Evolutionary conservation across 2,329 filamentous ascomycete species (phyloP), one percentile per base, ranked within the genome.

Genomic region (Paraconiothyrium brasiliense): DNA sequence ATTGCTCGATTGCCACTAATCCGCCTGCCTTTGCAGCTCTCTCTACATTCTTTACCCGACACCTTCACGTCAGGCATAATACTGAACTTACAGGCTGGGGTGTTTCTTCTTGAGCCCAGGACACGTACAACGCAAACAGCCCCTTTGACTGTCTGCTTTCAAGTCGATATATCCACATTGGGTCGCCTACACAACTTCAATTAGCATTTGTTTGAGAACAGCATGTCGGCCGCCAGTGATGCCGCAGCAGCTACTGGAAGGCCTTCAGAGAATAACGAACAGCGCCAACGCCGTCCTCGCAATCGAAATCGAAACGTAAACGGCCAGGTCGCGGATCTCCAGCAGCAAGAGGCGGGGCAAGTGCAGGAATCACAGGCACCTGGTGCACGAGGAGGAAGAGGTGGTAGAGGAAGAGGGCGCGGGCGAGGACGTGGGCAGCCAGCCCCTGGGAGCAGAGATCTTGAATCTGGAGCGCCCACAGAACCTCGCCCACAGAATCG

Each of bases 401-500:
- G 60, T 43, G 67, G 66, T n/a, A 37, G 64, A 57, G 61, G 63
- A 13, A 32, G 60, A 30, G 66, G 60, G 1, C 51, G 59, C 32
- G 69, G 62, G 43, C 61, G 71, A 57, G 66, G 65, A 32, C 66
- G 50, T 37, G 41, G 59, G 43, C 30, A 37, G 20, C 7, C 54
- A 16, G 56, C 32, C 27, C 27, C 41, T 49, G 11, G 35, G 34
- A 47, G 32, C 27, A 44, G 24, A 14, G 16, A 52, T n/a, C 34
- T 1, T 14, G 49, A 49, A 20, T 43, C 49, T 9, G 30, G 39
- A 57, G 52, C 6, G 20, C 16, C 46, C 4, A 39, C 43, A 76
- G 74, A 20, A 77, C 57, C 39, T 71, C 75, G 2, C 72, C 67
- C 37, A 72, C 73, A 48, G 76, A 22, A 27, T 4, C 39, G 59